A percentile compares a stretch with the other conserved stretches of the same genome.
Conservation (phyloP, 1,284 basidiomycete genomes). For the Tylopilus orsonianus region DNA sequence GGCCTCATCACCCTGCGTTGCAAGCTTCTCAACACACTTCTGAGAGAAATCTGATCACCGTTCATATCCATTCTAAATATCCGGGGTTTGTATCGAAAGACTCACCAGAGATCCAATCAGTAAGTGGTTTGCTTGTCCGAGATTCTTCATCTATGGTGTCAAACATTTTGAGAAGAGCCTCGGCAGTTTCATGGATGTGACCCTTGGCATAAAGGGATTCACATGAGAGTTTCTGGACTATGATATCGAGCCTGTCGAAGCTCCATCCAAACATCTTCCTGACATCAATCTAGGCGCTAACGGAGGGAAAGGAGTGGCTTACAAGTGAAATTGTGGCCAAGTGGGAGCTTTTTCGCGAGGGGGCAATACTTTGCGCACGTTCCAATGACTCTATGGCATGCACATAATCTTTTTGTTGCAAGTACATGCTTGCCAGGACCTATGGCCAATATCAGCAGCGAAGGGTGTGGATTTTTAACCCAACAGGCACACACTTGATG, state of each 20-base stretch:
- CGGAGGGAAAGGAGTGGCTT: background rate
- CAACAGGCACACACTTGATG: background rate
- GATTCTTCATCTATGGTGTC: too few species aligned
- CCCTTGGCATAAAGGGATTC: too few species aligned
- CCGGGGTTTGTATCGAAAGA: too few species aligned
- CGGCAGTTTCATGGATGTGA: too few species aligned
- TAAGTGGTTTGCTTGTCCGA: too few species aligned
- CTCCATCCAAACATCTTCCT: background rate
- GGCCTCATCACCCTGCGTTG: too few species aligned
- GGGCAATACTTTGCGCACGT: background rate
- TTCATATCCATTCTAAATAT: too few species aligned
- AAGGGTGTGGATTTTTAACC: background rate
- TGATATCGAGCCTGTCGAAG: background rate
- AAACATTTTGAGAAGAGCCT: too few species aligned
- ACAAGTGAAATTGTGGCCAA: slow-evolving; percentile 4
- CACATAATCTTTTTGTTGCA: background rate
- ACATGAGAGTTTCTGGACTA: background rate
- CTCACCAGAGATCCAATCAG: too few species aligned
- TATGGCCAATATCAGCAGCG: background rate
- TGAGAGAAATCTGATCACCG: too few species aligned
- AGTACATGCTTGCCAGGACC: too few species aligned
- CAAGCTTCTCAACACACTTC: too few species aligned
- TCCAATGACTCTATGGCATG: background rate
- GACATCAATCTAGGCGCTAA: background rate
- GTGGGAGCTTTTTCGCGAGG: background rate